phyloP scores from a whole-genome alignment of 225 moss, liverwort and hornwort species.

The Bryum argenteum region DNA sequence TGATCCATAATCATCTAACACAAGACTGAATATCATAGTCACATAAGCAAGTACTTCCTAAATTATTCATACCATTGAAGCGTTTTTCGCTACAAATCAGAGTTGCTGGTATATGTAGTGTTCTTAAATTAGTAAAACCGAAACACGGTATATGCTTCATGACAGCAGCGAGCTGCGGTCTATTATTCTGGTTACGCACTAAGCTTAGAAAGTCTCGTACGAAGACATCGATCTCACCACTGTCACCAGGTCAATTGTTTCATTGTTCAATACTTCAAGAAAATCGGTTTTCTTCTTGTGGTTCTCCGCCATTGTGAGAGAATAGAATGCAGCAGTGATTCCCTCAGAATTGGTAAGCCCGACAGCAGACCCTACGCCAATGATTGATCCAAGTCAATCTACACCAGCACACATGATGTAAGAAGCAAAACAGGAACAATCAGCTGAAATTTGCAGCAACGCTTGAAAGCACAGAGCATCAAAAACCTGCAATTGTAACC shows the following conservation, averaged over 20 bases:
- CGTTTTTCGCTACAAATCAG: background rate
- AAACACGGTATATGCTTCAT: background rate
- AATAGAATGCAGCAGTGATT: conserved; percentile 10
- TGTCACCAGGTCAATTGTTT: conserved; percentile 57
- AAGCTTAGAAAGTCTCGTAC: background rate
- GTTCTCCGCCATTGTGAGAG: conserved; percentile 44
- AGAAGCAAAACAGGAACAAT: background rate
- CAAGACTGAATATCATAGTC: background rate
- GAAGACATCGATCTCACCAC: conserved; percentile 13
- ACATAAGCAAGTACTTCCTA: background rate
- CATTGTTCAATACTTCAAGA: conserved; percentile 50
- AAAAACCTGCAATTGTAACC: background rate
- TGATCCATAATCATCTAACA: background rate
- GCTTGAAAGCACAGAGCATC: background rate
- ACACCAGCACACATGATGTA: background rate
- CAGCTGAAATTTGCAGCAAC: background rate
- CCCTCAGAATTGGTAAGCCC: conserved; percentile 2
- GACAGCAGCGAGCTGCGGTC: background rate
- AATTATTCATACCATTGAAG: background rate
- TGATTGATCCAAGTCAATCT: conserved; percentile 12
- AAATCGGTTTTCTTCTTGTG: conserved; percentile 33
- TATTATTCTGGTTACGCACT: background rate
- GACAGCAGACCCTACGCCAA: conserved; percentile 14
- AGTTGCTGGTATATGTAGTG: background rate
- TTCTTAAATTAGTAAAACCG: background rate